Conservation (phyloP, 1,284 basidiomycete genomes). For the Meripilus lineatus region DNA sequence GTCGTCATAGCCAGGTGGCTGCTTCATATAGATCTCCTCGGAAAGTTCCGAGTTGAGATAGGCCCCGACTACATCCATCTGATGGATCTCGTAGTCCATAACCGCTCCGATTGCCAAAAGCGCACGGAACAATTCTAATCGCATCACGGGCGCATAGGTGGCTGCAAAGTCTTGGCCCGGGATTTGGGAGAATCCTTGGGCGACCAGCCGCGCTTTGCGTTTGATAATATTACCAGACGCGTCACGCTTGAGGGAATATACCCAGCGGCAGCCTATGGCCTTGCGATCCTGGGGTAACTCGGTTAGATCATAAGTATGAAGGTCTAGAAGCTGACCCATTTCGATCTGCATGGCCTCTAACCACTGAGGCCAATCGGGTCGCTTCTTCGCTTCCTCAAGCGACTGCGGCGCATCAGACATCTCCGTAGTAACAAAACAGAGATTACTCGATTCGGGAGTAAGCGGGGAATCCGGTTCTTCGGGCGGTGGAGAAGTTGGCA, state of each 20-base stretch:
- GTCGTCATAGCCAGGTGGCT: conserved; percentile 1
- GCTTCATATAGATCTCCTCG: conserved; percentile 22
- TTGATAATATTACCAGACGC: not conserved
- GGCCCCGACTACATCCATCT: too few species aligned
- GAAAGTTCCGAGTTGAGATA: conserved; percentile 32
- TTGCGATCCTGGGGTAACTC: not conserved
- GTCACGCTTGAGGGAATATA: conserved; percentile 2
- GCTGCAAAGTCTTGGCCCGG: conserved; percentile 35
- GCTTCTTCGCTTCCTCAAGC: not conserved
- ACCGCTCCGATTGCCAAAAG: conserved; percentile 27
- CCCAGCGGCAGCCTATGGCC: conserved; percentile 4
- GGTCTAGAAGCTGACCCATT: not conserved
- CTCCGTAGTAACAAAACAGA: not conserved
- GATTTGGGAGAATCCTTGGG: conserved; percentile 32
- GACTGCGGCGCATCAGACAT: not conserved
- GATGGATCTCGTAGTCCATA: conserved; percentile 20
- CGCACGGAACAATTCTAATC: conserved; percentile 20
- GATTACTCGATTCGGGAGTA: too few species aligned
- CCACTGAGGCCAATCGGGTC: conserved; percentile 1
- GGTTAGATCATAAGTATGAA: not conserved
- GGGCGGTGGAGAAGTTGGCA: too few species aligned
- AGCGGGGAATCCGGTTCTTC: too few species aligned
- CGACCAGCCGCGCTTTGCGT: too few species aligned
- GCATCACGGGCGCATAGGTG: conserved; percentile 29
- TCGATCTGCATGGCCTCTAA: not conserved